Evolutionary conservation across 176 grass and related monocot species (phyloP), one percentile per base, ranked within the genome.

Genomic region (Bolboschoenus planiculmis): DNA sequence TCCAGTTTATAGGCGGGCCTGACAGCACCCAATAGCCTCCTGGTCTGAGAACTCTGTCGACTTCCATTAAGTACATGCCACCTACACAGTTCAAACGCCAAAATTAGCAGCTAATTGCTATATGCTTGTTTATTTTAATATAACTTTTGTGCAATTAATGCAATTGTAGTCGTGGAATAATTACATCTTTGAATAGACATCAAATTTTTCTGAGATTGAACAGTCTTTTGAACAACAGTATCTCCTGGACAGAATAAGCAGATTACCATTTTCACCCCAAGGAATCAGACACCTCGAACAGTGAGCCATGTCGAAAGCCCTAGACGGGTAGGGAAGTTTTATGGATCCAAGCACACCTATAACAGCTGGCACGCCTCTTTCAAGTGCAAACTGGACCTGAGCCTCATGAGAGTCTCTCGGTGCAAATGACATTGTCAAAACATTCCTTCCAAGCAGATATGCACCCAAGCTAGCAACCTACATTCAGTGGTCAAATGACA

Each of bases 231-330:
- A 51, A 53, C 33, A 18, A 27, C 10, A 50, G 50, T 47, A 74
- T 50, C 2, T 44, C 24, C n/a, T 72, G 6, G 7, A 26, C 37
- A 44, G 44, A 74, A 21, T 46, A 14, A 16, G 27, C 11, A 33
- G 20, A 85, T 88, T 78, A 97, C 90, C 92, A 88, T 91, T 94
- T 75, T 15, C 85, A 66, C 72, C 85, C 95, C 95, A 98, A 40
- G 86, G 95, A 86, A 98, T 91, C 72, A 98, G 88, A 83, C 95
- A 98, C 37, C 95, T 90, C 21, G 95, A 98, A 81, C 95, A 98
- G 84, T 95, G 95, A 27, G 92, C 92, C 95, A 98, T 98, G 87
- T 98, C 95, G 42, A 98, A 98, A 78, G 92, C 78, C 56, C 95
- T 78, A 14, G 90, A 66, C 7, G 95, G 92, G 78, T 94, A 97